Base-by-base conservation (phyloP, 2,329 filamentous ascomycete genomes). In the Diplodia sapinea region DNA sequence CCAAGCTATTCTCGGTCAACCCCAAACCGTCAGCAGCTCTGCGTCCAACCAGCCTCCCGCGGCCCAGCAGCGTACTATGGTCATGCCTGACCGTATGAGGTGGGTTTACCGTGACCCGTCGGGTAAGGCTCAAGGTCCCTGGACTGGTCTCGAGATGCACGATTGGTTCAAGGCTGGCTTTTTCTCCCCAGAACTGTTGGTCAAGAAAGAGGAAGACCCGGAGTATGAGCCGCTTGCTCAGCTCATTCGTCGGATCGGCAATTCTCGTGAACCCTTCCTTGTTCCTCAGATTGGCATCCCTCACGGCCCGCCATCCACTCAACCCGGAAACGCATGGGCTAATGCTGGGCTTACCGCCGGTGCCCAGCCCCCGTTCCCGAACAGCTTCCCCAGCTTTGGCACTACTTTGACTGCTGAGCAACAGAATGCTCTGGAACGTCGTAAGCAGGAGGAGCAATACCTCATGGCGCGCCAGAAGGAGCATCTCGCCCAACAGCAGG, bases 121-220 rank as follows among this genome's bases (percentile, higher is more conserved):
- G 76, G 93, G 93, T 26, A 91, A 92, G 70, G 90, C 93, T 6
- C 95, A 99, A 76, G 95, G 95, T 0, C 95, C 95, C 0, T 99
- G 95, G 81, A 97, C 93, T 49, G 95, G 95, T 1, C 82, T 99
- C 61, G 95, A 99, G 79, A 99, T 99, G 95, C 96, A 99, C 73
- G 96, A 99, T 74, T 99, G 95, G 95, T 99, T 98, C 81, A 98
- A 98, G 78, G 94, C 94, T 47, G 94, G 94, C 55, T 99, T 98
- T 82, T 99, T 99, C 80, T 96, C 93, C 0, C 90, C 94, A 0
- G 94, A 99, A 73, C 84, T 99, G 23, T 88, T 96, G 52, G 95
- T 99, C 38, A 97, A 96, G 82, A 97, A 97, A 77, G 84, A 94
- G 5, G 95, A 99, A 77, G 95, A 99, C 74, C 84, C 86, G 0